Base-by-base conservation (phyloP, 352 stramenopile genomes). In the Pythium myriotylum region DNA sequence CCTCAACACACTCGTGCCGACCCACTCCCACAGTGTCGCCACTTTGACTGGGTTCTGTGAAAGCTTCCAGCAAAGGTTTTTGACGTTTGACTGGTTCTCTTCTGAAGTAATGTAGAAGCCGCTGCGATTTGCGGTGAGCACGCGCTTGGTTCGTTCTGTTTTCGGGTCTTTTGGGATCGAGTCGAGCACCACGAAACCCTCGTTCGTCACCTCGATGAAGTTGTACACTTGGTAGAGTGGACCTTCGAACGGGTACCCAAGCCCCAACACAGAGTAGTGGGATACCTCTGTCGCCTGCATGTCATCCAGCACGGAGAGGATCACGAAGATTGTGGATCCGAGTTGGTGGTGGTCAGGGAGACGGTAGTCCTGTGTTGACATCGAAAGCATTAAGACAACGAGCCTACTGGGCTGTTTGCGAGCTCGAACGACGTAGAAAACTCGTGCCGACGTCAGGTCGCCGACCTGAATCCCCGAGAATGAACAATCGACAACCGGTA, bases 401-500 rank as follows among this genome's bases (percentile, higher is more conserved):
- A 66, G 43, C 0, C 20, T 9, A 41, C 22, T 54, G 0, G 23
- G 4, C 13, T 47, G 42, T 17, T 17, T 42, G 13, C 45, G 45
- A 23, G 14, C 20, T 27, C 60, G 59, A 33, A 68, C 40, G 19
- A 73, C 42, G 22, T 59, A 69, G 32, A 53, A 55, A 19, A 62
- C 41, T 8, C 52, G 32, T 2, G 20, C 24, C 19, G 53, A 8
- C 0, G 53, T 59, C 14, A 29, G 10, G 45, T 62, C 45, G 1
- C 26, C 49, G 1, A 62, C 3, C 2, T 57, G 0, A 41, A 86
- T 58, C 16, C 59, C 41, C 4, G 33, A 42, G n/a, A 66, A 77
- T 5, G 67, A 67, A 49, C 76, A 86, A 45, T 84, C 74, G 8
- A 82, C 64, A 0, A 86, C 53, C 0, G 73, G 66, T 26, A 74